Base-by-base conservation (phyloP, 2,329 filamentous ascomycete genomes). In the Zarea fungicola region DNA sequence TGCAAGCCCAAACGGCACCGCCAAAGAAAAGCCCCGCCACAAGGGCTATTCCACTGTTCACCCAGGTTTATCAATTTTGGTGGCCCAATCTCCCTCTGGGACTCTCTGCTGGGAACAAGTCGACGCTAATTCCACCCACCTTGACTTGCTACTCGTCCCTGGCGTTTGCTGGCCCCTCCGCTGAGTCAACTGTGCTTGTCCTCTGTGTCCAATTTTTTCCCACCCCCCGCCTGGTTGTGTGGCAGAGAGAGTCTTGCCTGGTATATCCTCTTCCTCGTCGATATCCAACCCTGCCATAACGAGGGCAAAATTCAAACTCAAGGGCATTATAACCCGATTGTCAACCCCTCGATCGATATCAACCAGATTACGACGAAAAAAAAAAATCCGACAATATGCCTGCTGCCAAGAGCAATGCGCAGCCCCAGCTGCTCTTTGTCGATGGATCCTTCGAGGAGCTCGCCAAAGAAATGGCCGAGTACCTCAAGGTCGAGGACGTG, bases 401-500 rank as follows among this genome's bases (percentile, higher is more conserved):
- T 53, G 59, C 58, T 51, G 54, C 66, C 56, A 70, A 65, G 57
- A 64, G 64, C 58, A 60, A 72, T 64, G 66, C 69, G 64, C 74
- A 75, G 65, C 77, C 77, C 50, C 76, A 82, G 71, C 75, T 81
- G 62, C 76, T 85, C 66, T 85, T 85, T 64, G 81, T 99, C 70
- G 93, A 99, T 77, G 93, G 93, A 69, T 81, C 83, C 62, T 96
- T 96, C 70, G 84, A 90, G 68, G 93, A 97, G 75, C 84, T 96
- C 65, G 84, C 87, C 63, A 84, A 88, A 70, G 93, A 99, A 75
- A 87, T 99, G 76, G 90, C 92, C 69, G 87, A 91, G 62, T 96
- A 95, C 73, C 78, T 99, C 67, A 89, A 95, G 70, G 77, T 84
- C 60, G 81, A 91, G 66, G 86, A 87, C 63, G 85, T 88, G 57